These are phyloP conservation scores for Podaxis mareebaensis DNA, from an alignment of 768 basidiomycete species.

Conservation along the genomic window DNA sequence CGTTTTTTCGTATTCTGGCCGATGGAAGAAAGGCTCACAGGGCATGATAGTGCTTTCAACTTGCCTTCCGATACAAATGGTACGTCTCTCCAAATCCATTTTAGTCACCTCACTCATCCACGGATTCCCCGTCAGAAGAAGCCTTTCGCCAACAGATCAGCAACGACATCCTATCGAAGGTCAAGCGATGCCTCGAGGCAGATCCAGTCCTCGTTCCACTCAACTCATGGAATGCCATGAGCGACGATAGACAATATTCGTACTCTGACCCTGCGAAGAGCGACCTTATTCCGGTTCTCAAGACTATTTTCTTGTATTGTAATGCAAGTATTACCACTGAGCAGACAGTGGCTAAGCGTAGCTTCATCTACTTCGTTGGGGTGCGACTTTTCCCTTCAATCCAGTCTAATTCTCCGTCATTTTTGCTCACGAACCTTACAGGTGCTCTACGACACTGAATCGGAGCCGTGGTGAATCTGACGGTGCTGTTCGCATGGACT, in stretches of 20 bases:
- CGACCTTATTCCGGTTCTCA: background rate
- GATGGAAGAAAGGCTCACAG: background rate
- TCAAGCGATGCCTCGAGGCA: background rate
- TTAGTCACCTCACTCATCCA: background rate
- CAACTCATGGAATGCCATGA: background rate
- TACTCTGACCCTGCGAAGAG: background rate
- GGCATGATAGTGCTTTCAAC: background rate
- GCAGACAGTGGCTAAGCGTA: background rate
- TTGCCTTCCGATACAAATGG: background rate
- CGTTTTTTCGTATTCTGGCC: background rate
- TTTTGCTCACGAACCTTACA: background rate
- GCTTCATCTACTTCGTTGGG: background rate
- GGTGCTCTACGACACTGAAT: background rate
- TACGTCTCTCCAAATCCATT: background rate
- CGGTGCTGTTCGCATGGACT: no score
- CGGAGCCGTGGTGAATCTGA: background rate
- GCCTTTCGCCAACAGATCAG: background rate
- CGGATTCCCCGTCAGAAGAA: background rate
- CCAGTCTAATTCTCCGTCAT: no score
- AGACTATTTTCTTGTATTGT: background rate
- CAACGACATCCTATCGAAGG: background rate
- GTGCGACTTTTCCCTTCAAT: background rate
- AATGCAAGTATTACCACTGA: background rate
- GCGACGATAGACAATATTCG: background rate
- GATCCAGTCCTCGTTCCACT: background rate